A percentile compares a stretch with the other conserved stretches of the same genome.
Conservation (phyloP, 2,329 filamentous ascomycete species). For the Scedosporium minutisporum region DNA sequence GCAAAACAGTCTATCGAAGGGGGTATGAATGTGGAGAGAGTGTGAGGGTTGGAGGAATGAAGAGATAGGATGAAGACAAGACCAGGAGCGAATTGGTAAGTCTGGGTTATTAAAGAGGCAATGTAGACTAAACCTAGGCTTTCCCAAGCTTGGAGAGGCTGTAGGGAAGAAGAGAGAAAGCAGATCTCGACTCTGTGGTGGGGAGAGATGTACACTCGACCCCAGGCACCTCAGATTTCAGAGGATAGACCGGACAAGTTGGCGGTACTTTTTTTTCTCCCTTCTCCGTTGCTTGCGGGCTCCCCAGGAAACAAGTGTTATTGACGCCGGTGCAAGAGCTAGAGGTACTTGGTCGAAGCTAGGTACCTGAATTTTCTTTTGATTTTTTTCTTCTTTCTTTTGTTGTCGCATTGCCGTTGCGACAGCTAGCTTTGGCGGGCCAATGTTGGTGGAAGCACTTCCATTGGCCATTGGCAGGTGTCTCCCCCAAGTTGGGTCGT, state of each 20-base stretch:
- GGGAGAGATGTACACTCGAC: background rate
- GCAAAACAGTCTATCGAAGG: background rate
- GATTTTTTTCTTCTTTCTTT: background rate
- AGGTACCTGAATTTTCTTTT: background rate
- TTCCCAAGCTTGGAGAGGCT: background rate
- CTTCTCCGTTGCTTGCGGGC: background rate
- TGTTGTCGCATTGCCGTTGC: background rate
- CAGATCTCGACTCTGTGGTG: background rate
- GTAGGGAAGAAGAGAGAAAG: background rate
- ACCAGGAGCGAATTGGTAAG: background rate
- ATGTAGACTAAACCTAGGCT: background rate
- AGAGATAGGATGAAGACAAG: background rate
- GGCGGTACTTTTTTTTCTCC: background rate
- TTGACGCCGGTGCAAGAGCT: background rate
- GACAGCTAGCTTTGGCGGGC: background rate
- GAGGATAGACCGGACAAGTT: background rate
- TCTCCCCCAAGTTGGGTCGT: background rate
- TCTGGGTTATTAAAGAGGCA: background rate
- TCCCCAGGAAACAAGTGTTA: background rate
- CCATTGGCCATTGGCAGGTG: background rate
- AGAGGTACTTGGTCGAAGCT: background rate
- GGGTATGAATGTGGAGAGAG: background rate
- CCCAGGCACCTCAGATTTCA: background rate
- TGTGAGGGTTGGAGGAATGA: background rate
- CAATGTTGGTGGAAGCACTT: background rate